These are phyloP conservation scores for Theileria equi DNA, from an alignment of 169 alveolate species.

Conservation along the genomic window DNA sequence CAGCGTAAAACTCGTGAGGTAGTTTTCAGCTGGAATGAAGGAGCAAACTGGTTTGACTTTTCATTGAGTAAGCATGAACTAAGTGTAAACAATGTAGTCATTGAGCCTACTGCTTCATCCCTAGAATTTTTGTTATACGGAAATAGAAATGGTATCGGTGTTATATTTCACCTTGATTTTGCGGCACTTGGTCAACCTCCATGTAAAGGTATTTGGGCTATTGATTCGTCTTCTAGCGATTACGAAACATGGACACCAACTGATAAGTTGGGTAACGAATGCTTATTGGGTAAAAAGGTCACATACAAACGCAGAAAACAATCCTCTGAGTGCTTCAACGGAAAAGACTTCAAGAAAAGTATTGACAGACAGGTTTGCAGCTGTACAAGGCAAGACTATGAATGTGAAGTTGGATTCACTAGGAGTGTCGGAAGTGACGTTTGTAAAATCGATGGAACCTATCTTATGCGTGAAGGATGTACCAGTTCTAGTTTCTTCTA, in stretches of 20 bases:
- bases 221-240: slow-evolving; percentile 91
- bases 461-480: slow-evolving; percentile 72
- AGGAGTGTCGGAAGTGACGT: slow-evolving; percentile 81
- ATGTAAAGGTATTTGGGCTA: slow-evolving; percentile 92
- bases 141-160: slow-evolving; percentile 85
- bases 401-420: slow-evolving; percentile 94
- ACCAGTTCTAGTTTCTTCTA: slow-evolving; percentile 72
- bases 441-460: slow-evolving; percentile 77
- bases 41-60: slow-evolving; percentile 94
- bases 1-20: slow-evolving; percentile 82
- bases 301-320: slow-evolving; percentile 92
- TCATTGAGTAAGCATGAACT: slow-evolving; percentile 84
- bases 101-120: slow-evolving; percentile 94
- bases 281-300: slow-evolving; percentile 89
- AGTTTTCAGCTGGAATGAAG: slow-evolving; percentile 93
- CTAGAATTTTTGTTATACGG: slow-evolving; percentile 94
- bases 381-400: slow-evolving; percentile 95
- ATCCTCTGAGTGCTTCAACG: slow-evolving; percentile 95
- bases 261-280: slow-evolving; percentile 78
- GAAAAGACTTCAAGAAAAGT: slow-evolving; percentile 91
- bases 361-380: slow-evolving; percentile 86
- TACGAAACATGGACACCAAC: slow-evolving; percentile 94
- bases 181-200: slow-evolving; percentile 90
- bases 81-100: slow-evolving; percentile 90
- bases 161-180: slow-evolving; percentile 91